Conservation (phyloP, 768 basidiomycete genomes). For the Rhodotorula paludigena region DNA sequence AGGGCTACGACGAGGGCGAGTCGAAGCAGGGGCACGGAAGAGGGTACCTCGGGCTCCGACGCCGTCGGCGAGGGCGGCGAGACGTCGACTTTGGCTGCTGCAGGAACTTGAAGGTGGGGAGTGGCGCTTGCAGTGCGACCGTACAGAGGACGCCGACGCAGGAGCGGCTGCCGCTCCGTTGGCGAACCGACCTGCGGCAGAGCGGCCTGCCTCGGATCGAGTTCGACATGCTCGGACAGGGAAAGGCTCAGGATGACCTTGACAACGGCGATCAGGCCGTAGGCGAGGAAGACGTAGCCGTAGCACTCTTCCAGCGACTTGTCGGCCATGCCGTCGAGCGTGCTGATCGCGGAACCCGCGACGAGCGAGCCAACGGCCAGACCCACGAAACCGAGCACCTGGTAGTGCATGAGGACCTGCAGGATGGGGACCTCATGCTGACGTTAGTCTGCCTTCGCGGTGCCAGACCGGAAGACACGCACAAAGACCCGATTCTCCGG, state of each 20-base stretch:
- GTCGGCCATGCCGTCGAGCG: background rate
- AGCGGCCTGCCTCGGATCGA: background rate
- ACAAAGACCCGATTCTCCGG: conserved; percentile 18
- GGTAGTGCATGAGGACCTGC: conserved; percentile 10
- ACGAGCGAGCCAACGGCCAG: conserved; percentile 12
- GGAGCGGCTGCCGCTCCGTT: conserved; percentile 8
- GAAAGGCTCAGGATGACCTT: conserved; percentile 10
- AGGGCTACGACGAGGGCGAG: conserved; percentile 23
- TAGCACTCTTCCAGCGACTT: conserved; percentile 9
- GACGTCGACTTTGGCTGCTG: background rate
- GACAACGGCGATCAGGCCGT: conserved; percentile 5
- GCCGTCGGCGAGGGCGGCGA: background rate
- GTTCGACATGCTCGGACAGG: conserved; percentile 7
- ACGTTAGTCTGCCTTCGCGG: no score
- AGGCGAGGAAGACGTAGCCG: conserved; percentile 15
- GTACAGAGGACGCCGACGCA: background rate
- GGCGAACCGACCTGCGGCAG: background rate
- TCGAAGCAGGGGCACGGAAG: conserved; percentile 10
- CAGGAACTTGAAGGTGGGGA: background rate
- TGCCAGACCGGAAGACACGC: no score
- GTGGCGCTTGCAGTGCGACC: background rate
- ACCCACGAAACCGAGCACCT: conserved; percentile 26
- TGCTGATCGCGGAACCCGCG: background rate
- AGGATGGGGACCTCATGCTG: background rate
- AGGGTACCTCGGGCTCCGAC: background rate